These are phyloP conservation scores for Diaporthe caulivora DNA, from an alignment of 2,329 filamentous ascomycete genomes.

Conservation along the genomic window DNA sequence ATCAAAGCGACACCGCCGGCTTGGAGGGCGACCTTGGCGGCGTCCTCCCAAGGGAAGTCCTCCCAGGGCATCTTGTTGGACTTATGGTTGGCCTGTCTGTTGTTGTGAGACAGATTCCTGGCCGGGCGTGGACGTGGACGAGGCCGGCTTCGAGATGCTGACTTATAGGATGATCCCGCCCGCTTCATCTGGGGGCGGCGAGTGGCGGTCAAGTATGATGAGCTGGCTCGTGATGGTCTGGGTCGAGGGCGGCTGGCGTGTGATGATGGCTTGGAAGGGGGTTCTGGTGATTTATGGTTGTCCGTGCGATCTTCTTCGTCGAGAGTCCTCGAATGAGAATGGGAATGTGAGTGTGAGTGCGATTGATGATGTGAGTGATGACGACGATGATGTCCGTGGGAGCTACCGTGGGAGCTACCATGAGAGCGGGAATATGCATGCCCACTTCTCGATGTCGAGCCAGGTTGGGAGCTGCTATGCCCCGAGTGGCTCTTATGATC, in stretches of 20 bases:
- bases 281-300: constrained; percentile 18
- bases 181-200: constrained; percentile 37
- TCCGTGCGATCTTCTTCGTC: neutral
- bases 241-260: constrained; percentile 31
- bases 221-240: constrained; percentile 34
- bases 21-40: constrained; percentile 43
- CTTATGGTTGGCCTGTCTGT: constrained; percentile 32
- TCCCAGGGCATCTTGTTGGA: constrained; percentile 20
- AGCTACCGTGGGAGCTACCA: neutral
- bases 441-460: constrained; percentile 1
- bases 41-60: constrained; percentile 40
- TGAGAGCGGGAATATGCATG: constrained; percentile 1
- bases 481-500: constrained; percentile 27
- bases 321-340: constrained; percentile 13
- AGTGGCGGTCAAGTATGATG: constrained; percentile 29
- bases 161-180: constrained; percentile 34
- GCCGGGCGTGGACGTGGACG: constrained; percentile 23
- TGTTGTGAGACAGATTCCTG: constrained; percentile 28
- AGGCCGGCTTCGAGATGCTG: neutral
- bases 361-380: constrained; percentile 16
- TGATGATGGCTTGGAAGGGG: constrained; percentile 10
- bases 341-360: constrained; percentile 22
- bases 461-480: constrained; percentile 15
- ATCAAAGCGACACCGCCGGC: constrained; percentile 45
- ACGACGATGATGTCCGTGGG: constrained; percentile 26